Conservation (phyloP, 164 flowering plant genomes). For the Sedum album region DNA sequence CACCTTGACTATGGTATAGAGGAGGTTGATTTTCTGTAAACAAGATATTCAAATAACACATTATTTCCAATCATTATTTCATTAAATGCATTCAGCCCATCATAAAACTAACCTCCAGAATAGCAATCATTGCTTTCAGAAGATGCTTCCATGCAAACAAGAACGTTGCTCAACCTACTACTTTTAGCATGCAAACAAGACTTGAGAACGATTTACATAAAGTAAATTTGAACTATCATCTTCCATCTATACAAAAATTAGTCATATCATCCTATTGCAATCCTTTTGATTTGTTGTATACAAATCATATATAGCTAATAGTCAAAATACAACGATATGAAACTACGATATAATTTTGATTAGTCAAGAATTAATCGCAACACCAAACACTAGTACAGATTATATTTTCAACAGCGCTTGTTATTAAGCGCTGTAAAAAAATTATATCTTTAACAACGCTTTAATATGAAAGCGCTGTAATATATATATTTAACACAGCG, state of each 20-base stretch:
- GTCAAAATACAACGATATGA: too few species aligned
- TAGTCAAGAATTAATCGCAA: background rate
- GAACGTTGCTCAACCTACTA: background rate
- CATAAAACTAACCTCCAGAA: background rate
- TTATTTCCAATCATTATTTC: background rate
- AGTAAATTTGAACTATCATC: background rate
- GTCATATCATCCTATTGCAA: background rate
- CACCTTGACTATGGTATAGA: conserved; percentile 1
- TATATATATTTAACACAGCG: too few species aligned
- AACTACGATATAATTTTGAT: background rate
- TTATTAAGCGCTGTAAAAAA: too few species aligned
- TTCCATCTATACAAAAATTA: background rate
- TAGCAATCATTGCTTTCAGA: background rate
- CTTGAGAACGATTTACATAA: background rate
- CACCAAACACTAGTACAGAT: too few species aligned
- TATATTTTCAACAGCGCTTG: too few species aligned
- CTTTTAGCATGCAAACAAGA: background rate
- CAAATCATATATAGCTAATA: too few species aligned
- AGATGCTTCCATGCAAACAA: background rate
- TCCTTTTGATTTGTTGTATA: too few species aligned
- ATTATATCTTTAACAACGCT: too few species aligned
- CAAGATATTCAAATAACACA: background rate
- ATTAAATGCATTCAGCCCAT: too few species aligned
- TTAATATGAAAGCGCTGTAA: too few species aligned
- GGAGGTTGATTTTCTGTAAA: background rate